phyloP scores from a whole-genome alignment of 176 grass and related monocot genomes.

The Musa itinerans region DNA sequence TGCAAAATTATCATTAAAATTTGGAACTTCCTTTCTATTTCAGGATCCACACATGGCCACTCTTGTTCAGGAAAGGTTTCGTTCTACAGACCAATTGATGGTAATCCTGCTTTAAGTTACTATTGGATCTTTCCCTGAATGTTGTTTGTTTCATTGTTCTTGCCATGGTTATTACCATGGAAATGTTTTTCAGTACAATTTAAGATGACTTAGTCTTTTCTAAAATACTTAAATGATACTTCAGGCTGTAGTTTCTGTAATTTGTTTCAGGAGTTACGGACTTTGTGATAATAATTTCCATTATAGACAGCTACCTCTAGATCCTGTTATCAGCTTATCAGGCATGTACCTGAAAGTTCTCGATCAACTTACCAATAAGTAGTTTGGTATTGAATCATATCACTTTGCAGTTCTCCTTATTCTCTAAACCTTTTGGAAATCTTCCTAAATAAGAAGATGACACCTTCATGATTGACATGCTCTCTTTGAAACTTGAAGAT shows the following conservation, averaged over 20 bases:
- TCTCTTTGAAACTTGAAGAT: no score
- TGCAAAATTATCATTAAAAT: not conserved
- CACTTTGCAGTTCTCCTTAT: no score
- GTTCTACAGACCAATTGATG: constrained; percentile 53
- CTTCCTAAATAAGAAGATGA: no score
- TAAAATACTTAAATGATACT: not conserved
- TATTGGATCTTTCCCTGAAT: not conserved
- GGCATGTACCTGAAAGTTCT: no score
- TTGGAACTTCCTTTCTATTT: not conserved
- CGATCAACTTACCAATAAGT: no score
- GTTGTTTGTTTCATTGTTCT: constrained; percentile 9
- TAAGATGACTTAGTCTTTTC: not conserved
- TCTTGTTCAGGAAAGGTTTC: constrained; percentile 79
- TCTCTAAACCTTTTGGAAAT: no score
- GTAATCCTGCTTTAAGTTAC: constrained; percentile 27
- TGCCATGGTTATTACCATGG: not conserved
- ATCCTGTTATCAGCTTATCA: no score
- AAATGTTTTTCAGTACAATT: not conserved
- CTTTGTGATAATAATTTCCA: no score
- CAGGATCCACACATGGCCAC: constrained; percentile 81
- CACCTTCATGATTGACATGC: no score
- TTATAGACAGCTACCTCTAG: no score
- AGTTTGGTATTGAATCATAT: no score
- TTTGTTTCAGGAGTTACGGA: not conserved
- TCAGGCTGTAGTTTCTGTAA: not conserved